Evolutionary conservation across 1,284 basidiomycete genomes (phyloP), one percentile per base, ranked within the genome.

Genomic region (Rhodotorula sp.): DNA sequence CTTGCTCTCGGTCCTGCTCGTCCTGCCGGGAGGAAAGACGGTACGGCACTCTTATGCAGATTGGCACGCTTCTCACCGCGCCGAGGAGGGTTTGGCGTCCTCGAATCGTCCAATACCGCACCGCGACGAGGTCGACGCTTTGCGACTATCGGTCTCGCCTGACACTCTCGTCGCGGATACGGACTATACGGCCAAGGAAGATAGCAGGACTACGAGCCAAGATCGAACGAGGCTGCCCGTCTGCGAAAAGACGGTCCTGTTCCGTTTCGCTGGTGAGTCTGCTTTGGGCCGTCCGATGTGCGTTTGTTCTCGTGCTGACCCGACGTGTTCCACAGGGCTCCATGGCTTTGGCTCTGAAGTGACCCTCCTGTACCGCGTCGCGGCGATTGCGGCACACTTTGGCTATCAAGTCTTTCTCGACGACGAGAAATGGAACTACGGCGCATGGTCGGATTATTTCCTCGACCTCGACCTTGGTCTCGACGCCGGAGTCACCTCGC

Each of bases 341-440:
- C 78, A 78, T 65, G 78, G 78, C 5, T 75, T 77, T 39, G 78
- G 76, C 3, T 72, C 69, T 56, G 78, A 78, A 58, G 64, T 75
- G n/a, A 65, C 71, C 23, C 68, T 77, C 34, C 62, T 78, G 29
- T 47, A 75, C 5, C 73, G 78, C 16, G 64, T 75, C 16, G 70
- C 76, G n/a, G 31, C 71, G 2, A 67, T 78, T n/a, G 71, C 76
- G 14, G 31, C 62, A 8, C 64, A 72, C 43, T 77, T 52, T 66
- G 60, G 64, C 49, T 78, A 75, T 65, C 59, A 72, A 29, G 69
- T 78, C 43, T 58, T 77, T 23, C 51, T 74, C 62, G 78, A 78
- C 64, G 58, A 68, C 1, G 10, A 62, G 14, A 6, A 43, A 3
- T 78, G 78, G 78, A 78, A 78, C 64, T 77, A 78, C 62, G 78